phyloP scores from a whole-genome alignment of 1,284 basidiomycete species.

The Clitocybe nebularis region DNA sequence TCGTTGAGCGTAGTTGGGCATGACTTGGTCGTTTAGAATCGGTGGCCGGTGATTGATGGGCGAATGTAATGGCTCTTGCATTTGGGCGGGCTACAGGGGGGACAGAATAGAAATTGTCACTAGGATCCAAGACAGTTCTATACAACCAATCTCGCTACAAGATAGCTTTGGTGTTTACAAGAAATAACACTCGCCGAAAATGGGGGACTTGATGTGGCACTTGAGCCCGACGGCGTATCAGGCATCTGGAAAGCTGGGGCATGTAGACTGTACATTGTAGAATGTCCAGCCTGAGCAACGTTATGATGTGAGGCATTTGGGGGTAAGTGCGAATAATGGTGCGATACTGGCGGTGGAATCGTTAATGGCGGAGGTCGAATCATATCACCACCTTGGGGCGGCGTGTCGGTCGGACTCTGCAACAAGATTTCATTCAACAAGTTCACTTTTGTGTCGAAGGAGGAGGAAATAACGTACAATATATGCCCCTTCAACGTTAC shows the following conservation, averaged over 20 bases:
- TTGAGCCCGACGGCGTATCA: conserved; percentile 67
- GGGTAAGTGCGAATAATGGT: conserved; percentile 33
- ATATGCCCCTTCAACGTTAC: conserved; percentile 50
- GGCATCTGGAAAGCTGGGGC: conserved; percentile 56
- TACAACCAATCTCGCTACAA: conserved; percentile 20
- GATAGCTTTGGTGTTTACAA: conserved; percentile 23
- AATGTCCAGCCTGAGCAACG: conserved; percentile 26
- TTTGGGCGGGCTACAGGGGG: conserved; percentile 57
- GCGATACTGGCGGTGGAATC: conserved; percentile 45
- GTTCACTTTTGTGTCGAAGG: too few species aligned
- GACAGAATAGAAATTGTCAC: conserved; percentile 38
- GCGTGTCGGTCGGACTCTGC: conserved; percentile 36
- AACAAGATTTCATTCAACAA: neutral
- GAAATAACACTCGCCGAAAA: conserved; percentile 75
- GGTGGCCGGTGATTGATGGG: conserved; percentile 42
- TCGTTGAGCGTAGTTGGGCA: conserved; percentile 32
- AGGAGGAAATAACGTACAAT: conserved; percentile 40
- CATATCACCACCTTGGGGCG: conserved; percentile 36
- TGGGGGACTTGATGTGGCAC: conserved; percentile 67
- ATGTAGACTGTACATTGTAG: conserved; percentile 47
- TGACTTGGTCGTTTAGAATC: conserved; percentile 31
- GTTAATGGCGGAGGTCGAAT: conserved; percentile 58
- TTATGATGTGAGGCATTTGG: conserved; percentile 32
- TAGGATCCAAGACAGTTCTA: conserved; percentile 41
- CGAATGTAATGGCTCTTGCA: conserved; percentile 48